A percentile compares a stretch with the other conserved stretches of the same genome.
Evolutionary conservation across 2,329 filamentous ascomycete genomes (phyloP).

Genomic region (Colletotrichum ledebouriae): DNA sequence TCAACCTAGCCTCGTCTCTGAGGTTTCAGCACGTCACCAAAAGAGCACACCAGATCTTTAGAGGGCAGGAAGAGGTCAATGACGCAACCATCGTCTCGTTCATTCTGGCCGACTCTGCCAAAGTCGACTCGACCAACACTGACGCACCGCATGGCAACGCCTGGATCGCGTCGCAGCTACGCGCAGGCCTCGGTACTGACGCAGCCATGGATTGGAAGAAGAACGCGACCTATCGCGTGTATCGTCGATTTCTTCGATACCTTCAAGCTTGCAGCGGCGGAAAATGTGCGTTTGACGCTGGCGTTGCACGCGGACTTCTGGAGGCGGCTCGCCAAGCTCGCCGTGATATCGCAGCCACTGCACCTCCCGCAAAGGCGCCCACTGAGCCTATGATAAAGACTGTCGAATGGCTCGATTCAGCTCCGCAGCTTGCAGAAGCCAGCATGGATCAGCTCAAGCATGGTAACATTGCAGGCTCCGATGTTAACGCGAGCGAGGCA

Average conservation of each 20-base stretch:
- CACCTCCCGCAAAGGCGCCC: too few relatives aligned
- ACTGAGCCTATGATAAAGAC: too few relatives aligned
- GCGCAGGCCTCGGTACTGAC: background rate
- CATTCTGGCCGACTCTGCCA: too few relatives aligned
- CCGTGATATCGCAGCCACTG: too few relatives aligned
- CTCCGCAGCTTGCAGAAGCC: too few relatives aligned
- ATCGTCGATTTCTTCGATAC: background rate
- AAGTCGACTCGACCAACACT: background rate
- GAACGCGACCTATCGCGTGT: background rate
- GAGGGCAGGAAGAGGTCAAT: background rate
- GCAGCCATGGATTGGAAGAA: background rate
- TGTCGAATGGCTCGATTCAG: too few relatives aligned
- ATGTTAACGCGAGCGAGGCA: too few relatives aligned
- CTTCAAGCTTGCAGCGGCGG: constrained; percentile 1
- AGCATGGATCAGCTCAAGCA: too few relatives aligned
- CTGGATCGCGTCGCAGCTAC: background rate
- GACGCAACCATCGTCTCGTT: background rate
- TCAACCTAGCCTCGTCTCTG: background rate
- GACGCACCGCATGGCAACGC: background rate
- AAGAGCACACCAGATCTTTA: background rate
- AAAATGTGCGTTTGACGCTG: background rate
- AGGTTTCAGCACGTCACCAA: background rate
- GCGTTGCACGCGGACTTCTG: background rate
- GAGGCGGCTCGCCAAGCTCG: background rate
- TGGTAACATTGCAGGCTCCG: too few relatives aligned